Evolutionary conservation across 352 stramenopile genomes (phyloP).

Genomic region (Aphanomyces invadans): DNA sequence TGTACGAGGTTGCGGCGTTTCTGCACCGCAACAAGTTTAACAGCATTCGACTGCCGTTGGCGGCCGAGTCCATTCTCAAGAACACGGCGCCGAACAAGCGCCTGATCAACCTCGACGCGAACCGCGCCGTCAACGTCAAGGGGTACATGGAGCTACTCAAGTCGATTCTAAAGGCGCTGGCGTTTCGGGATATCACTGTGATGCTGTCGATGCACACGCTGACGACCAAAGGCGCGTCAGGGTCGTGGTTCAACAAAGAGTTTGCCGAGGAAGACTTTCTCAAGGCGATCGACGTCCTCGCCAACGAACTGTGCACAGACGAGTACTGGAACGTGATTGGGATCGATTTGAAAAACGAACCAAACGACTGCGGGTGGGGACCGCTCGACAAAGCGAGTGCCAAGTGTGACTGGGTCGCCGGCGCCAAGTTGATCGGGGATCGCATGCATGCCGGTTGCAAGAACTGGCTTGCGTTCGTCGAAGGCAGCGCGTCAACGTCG

Average conservation of each 20-base stretch:
- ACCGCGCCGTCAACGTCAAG: constrained; percentile 42
- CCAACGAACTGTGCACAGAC: constrained; percentile 41
- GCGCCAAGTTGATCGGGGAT: constrained; percentile 44
- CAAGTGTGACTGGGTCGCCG: constrained; percentile 39
- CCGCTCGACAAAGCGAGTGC: constrained; percentile 28
- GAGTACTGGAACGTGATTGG: constrained; percentile 75
- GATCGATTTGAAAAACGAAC: constrained; percentile 64
- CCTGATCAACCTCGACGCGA: constrained; percentile 38
- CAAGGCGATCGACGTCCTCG: constrained; percentile 33
- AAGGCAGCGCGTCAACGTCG: constrained; percentile 30
- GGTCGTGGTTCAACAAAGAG: constrained; percentile 45
- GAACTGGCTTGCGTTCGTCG: constrained; percentile 68
- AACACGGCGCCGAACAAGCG: constrained; percentile 39
- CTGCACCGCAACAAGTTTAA: constrained; percentile 70
- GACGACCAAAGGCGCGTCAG: constrained; percentile 33
- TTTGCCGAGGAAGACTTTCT: constrained; percentile 40
- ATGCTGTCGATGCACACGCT: constrained; percentile 56
- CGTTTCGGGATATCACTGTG: constrained; percentile 38
- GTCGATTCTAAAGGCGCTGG: constrained; percentile 36
- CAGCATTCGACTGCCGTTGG: constrained; percentile 56
- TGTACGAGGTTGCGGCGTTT: constrained; percentile 61
- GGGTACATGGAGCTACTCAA: constrained; percentile 40
- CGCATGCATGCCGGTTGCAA: constrained; percentile 51
- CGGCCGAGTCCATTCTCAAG: constrained; percentile 45
- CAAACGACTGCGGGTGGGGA: constrained; percentile 42